A percentile compares a stretch with the other conserved stretches of the same genome.
phyloP scores from a whole-genome alignment of 148 eudicot species.

The Fagopyrum homotropicum region DNA sequence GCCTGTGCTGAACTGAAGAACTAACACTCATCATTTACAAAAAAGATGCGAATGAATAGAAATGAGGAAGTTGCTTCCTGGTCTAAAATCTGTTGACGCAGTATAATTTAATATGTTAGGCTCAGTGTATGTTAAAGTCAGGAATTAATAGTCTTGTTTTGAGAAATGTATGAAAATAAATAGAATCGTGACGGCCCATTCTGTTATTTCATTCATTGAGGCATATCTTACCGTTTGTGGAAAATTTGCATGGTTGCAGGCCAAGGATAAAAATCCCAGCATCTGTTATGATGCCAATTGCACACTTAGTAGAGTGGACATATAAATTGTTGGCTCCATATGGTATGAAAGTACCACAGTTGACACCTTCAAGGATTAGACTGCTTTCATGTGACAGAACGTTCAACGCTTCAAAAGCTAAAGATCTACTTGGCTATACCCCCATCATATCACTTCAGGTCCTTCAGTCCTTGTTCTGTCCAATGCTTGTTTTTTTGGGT shows the following conservation, averaged over 20 bases:
- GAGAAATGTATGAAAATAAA: neutral
- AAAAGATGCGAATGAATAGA: neutral
- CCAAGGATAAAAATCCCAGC: slow-evolving; percentile 88
- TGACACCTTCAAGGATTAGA: slow-evolving; percentile 90
- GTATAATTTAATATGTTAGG: neutral
- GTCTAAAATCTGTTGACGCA: neutral
- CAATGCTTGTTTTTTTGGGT: neutral
- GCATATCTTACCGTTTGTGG: neutral
- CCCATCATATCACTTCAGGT: slow-evolving; percentile 91
- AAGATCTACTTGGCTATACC: slow-evolving; percentile 79
- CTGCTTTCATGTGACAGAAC: slow-evolving; percentile 78
- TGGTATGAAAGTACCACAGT: slow-evolving; percentile 96
- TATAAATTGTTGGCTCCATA: slow-evolving; percentile 73
- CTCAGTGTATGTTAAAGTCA: neutral
- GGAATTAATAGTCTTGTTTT: neutral
- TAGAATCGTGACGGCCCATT: neutral
- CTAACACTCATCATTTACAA: neutral
- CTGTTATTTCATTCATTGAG: neutral
- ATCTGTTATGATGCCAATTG: slow-evolving; percentile 80
- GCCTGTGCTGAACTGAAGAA: neutral
- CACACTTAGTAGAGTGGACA: slow-evolving; percentile 57
- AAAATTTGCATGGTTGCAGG: slow-evolving; percentile 39
- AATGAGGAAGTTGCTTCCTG: neutral
- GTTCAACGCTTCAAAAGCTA: slow-evolving; percentile 77
- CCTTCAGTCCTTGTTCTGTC: slow-evolving; percentile 36